A percentile compares a stretch with the other conserved stretches of the same genome.
These are phyloP conservation scores for Alternaria sp. DNA, from an alignment of 2,329 filamentous ascomycete genomes.

Conservation along the genomic window DNA sequence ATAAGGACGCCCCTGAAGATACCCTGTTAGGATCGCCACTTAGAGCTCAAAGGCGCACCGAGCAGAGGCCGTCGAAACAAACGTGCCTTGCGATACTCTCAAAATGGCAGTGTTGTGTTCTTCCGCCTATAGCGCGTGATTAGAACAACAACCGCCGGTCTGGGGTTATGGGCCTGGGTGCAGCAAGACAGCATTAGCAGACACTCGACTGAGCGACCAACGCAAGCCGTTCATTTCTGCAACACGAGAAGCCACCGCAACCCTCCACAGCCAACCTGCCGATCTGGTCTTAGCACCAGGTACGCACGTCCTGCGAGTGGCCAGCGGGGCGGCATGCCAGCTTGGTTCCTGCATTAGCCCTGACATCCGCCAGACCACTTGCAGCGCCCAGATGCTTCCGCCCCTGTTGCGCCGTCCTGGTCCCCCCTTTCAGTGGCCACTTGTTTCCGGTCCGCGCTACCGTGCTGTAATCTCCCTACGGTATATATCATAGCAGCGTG, in stretches of 20 bases:
- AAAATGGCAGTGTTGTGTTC: constrained; percentile 14
- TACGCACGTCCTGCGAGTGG: constrained; percentile 37
- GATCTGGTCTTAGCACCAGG: constrained; percentile 39
- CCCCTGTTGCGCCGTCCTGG: constrained; percentile 40
- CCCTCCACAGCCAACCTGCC: constrained; percentile 39
- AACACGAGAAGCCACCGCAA: constrained; percentile 45
- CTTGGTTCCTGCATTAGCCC: constrained; percentile 50
- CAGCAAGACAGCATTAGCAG: constrained; percentile 28
- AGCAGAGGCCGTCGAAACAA: constrained; percentile 10
- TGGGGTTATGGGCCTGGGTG: constrained; percentile 22
- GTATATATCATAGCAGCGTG: constrained; percentile 46
- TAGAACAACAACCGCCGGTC: constrained; percentile 37
- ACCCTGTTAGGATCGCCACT: constrained; percentile 15
- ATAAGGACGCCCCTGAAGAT: constrained; percentile 30
- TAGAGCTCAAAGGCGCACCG: constrained; percentile 14
- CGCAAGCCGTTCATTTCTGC: constrained; percentile 40
- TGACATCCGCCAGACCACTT: constrained; percentile 42
- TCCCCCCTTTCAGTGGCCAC: constrained; percentile 45
- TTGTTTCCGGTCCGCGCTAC: constrained; percentile 47
- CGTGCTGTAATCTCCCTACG: constrained; percentile 49
- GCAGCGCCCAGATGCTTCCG: constrained; percentile 30
- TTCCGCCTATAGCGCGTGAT: constrained; percentile 23
- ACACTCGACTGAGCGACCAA: constrained; percentile 35
- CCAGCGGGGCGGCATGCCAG: constrained; percentile 34
- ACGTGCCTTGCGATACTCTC: constrained; percentile 10